Percentiles rank a stretch among this genome's conserved stretches.
Evolutionary conservation across 2,329 filamentous ascomycete species (phyloP).

Genomic region (Penicillium sp.): DNA sequence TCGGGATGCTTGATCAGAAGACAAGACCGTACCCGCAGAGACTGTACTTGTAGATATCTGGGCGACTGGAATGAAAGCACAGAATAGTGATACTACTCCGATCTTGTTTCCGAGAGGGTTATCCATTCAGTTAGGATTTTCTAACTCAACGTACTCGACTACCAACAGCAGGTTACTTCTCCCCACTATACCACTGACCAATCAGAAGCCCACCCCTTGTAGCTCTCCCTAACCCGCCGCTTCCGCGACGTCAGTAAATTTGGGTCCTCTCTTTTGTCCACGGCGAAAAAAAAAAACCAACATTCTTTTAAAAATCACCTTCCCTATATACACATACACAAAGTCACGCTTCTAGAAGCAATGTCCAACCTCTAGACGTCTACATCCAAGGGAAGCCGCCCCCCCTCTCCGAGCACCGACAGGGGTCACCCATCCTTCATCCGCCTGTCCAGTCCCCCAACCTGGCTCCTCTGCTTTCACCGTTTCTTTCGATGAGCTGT

Average conservation of each 20-base stretch:
- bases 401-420: constrained; percentile 27
- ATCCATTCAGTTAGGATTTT: neutral
- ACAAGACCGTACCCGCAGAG: neutral
- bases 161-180: no score
- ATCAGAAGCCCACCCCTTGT: constrained; percentile 25
- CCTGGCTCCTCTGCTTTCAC: constrained; percentile 7
- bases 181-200: constrained; percentile 27
- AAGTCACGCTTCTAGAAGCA: constrained; percentile 6
- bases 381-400: constrained; percentile 24
- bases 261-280: constrained; percentile 10
- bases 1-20: neutral
- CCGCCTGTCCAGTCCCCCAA: constrained; percentile 5
- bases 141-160: no score
- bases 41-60: neutral
- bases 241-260: constrained; percentile 36
- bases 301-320: neutral
- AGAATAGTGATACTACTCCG: neutral
- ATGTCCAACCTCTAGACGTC: constrained; percentile 23
- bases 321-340: neutral
- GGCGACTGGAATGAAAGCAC: neutral
- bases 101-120: neutral
- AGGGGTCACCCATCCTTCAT: constrained; percentile 23
- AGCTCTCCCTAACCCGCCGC: constrained; percentile 37
- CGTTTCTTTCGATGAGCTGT: constrained; percentile 11
- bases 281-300: neutral